Percentiles rank a stretch among this genome's conserved stretches.
These are phyloP conservation scores for Globisporangium spinosum DNA, from an alignment of 352 stramenopile species.

Conservation along the genomic window DNA sequence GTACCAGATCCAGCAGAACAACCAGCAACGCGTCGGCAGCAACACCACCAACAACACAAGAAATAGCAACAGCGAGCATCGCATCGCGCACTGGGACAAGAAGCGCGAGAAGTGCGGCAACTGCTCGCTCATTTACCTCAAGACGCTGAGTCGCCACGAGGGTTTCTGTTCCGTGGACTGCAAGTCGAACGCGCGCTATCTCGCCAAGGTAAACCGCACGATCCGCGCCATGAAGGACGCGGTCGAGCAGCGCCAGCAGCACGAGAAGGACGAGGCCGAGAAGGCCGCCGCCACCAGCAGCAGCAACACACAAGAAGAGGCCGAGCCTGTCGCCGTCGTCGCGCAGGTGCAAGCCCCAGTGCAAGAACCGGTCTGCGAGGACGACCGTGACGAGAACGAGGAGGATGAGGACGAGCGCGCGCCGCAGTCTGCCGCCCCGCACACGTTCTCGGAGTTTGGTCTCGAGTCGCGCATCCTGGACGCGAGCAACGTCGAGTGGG, in stretches of 20 bases:
- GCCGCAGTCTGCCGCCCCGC: constrained; percentile 14
- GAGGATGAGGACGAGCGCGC: constrained; percentile 10
- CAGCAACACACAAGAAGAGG: background rate
- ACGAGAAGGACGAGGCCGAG: constrained; percentile 25
- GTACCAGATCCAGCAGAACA: constrained; percentile 2
- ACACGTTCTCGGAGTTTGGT: constrained; percentile 77
- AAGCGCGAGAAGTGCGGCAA: constrained; percentile 84
- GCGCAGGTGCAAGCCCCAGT: background rate
- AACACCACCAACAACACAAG: background rate
- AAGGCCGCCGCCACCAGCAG: background rate
- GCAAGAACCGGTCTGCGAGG: background rate
- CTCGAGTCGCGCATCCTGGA: constrained; percentile 59
- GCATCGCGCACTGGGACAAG: constrained; percentile 81
- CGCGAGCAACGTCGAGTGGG: constrained; percentile 65
- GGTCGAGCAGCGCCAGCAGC: constrained; percentile 45
- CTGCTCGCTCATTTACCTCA: constrained; percentile 84
- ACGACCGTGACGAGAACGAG: background rate
- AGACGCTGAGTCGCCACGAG: constrained; percentile 68
- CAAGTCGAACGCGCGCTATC: constrained; percentile 84
- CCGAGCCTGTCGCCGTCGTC: background rate
- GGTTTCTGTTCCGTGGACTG: constrained; percentile 87
- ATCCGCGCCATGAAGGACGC: constrained; percentile 75
- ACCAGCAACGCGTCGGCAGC: background rate
- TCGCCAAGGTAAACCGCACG: constrained; percentile 79
- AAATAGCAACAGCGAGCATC: constrained; percentile 35